phyloP scores from a whole-genome alignment of 345 rosid genomes.

The Acer negundo region DNA sequence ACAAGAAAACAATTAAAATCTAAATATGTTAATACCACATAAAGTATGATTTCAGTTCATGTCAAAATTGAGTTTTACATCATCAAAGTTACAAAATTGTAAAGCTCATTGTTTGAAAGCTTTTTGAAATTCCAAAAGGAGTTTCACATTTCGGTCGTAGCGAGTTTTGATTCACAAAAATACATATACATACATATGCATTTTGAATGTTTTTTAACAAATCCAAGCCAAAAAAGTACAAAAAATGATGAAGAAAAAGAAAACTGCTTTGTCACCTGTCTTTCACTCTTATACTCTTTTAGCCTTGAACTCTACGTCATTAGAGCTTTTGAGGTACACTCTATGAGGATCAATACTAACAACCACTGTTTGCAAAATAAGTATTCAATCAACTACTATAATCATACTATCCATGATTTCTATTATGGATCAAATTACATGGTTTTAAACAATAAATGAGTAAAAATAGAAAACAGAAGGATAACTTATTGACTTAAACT shows the following conservation, averaged over 20 bases:
- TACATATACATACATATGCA: too few relatives aligned
- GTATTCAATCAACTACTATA: not conserved
- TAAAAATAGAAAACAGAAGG: not conserved
- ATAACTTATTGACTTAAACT: not conserved
- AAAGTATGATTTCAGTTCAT: too few relatives aligned
- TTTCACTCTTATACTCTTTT: too few relatives aligned
- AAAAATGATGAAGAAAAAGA: not conserved
- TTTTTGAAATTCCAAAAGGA: too few relatives aligned
- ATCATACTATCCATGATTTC: not conserved
- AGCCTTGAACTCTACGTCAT: slow-evolving; percentile 73
- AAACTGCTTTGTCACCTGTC: slow-evolving; percentile 50
- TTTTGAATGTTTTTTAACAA: not conserved
- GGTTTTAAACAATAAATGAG: not conserved
- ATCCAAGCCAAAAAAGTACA: not conserved
- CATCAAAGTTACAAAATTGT: too few relatives aligned
- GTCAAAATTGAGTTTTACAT: too few relatives aligned
- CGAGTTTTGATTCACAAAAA: too few relatives aligned
- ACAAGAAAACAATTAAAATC: too few relatives aligned
- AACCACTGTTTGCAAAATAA: slow-evolving; percentile 81
- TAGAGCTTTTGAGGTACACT: slow-evolving; percentile 67
- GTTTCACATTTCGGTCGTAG: too few relatives aligned
- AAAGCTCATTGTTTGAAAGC: too few relatives aligned
- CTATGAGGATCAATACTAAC: slow-evolving; percentile 97
- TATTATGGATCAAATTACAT: not conserved
- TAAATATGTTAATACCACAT: too few relatives aligned